Base-by-base conservation (phyloP, 2,329 filamentous ascomycete genomes). In the Xylariaceae sp. region DNA sequence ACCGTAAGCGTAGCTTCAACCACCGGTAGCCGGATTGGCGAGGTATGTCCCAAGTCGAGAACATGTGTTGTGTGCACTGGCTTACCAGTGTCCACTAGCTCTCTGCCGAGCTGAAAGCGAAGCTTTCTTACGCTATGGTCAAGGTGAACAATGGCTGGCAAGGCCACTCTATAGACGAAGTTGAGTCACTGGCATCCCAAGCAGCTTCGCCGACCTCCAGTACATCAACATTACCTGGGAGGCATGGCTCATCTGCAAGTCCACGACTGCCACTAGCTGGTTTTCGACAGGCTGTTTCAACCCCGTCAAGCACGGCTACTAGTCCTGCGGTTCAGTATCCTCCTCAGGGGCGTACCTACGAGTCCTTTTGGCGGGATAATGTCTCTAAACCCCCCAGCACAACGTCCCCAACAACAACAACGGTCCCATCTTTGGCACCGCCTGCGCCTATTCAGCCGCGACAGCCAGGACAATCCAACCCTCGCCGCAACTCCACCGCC, bases 61-160 rank as follows among this genome's bases (percentile, higher is more conserved):
- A 32, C 62, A 57, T 18, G 15, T 15, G 18, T 39, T 29, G 40
- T 45, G 27, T 36, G 26, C 53, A 30, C 32, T 26, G 40, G 50
- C 58, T 68, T 60, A 68, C 55, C n/a, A n/a, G 29, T 49, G 16
- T 9, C 42, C 47, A 39, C 40, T 48, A 70, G 68, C 58, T 70
- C 36, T 70, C 68, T 18, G 67, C 68, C 49, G 89, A 93, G 67
- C 81, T 97, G 46, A 88, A 87, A 68, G 87, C 91, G 44, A 88
- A 91, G 64, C 81, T 97, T 23, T 91, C 91, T 6, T 97, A 97
- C 72, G 93, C 93, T 60, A 94, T 96, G 82, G 82, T 95, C 68
- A 97, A 96, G 72, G 89, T 97, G 33, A 91, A 91, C 69, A 86
- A 95, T 67, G 91, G 91, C 53, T 94, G 92, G 88, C 89, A 96